Percentiles rank a stretch among this genome's conserved stretches.
Evolutionary conservation across 2,329 filamentous ascomycete species (phyloP).

Genomic region (Penicillium digitatum): DNA sequence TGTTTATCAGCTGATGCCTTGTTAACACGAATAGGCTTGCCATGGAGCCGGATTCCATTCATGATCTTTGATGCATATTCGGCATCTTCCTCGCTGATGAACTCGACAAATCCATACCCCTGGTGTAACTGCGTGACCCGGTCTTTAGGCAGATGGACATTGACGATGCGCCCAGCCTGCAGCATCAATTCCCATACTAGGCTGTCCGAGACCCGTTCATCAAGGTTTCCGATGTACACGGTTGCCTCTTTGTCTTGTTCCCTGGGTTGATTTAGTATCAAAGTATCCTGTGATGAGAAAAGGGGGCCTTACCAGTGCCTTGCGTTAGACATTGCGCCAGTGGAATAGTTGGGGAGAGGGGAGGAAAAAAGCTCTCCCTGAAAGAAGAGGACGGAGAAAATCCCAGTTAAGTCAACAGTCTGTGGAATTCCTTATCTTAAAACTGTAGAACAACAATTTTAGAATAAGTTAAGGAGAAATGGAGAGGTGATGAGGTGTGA

Average conservation of each 20-base stretch:
- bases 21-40: constrained; percentile 94
- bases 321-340: constrained; percentile 59
- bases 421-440: background rate
- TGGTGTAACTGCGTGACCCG: constrained; percentile 95
- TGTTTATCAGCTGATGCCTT: constrained; percentile 92
- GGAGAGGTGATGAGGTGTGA: background rate
- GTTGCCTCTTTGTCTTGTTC: constrained; percentile 98
- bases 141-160: constrained; percentile 97
- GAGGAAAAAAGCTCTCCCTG: background rate
- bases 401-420: background rate
- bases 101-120: constrained; percentile 98
- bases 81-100: constrained; percentile 89
- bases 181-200: constrained; percentile 98
- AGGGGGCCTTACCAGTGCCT: constrained; percentile 64
- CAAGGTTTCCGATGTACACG: constrained; percentile 96
- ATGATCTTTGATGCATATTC: constrained; percentile 96
- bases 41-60: constrained; percentile 90
- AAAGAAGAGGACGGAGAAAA: too few species aligned
- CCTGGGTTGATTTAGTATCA: constrained; percentile 48
- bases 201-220: constrained; percentile 87
- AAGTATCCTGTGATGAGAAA: background rate
- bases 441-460: background rate
- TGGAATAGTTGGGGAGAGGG: background rate
- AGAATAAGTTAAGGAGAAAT: background rate
- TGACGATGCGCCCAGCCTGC: constrained; percentile 93